Conservation (phyloP, 1,284 basidiomycete species). For the Mycosarcoma maydis region DNA sequence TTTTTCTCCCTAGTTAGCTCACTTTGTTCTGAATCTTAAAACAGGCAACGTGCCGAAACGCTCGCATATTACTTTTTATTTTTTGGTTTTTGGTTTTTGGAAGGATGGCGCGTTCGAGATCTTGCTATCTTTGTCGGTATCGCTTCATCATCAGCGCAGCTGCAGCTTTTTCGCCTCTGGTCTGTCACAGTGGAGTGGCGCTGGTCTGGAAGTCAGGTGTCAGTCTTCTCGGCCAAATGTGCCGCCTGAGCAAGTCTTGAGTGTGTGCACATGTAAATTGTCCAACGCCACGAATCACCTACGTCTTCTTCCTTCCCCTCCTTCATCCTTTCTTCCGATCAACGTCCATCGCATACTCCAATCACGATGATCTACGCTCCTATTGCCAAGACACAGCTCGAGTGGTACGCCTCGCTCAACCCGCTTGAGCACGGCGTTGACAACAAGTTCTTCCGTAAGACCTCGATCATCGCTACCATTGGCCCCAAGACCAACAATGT, state of each 20-base stretch:
- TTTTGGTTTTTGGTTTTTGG: constrained; percentile 10
- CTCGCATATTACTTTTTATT: constrained; percentile 7
- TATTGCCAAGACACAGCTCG: constrained; percentile 63
- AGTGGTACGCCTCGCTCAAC: constrained; percentile 66
- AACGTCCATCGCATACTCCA: constrained; percentile 4
- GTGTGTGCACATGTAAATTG: constrained; percentile 4
- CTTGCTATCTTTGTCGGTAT: constrained; percentile 26
- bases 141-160: constrained; percentile 11
- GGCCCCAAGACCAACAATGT: constrained; percentile 66
- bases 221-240: too few species aligned
- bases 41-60: too few species aligned
- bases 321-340: constrained; percentile 4
- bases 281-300: constrained; percentile 1
- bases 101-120: constrained; percentile 24
- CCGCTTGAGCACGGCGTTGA: constrained; percentile 63
- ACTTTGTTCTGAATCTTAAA: constrained; percentile 6
- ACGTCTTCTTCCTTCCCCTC: constrained; percentile 2
- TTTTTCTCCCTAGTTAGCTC: constrained; percentile 1
- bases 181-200: too few species aligned
- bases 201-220: not conserved
- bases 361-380: constrained; percentile 56
- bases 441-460: constrained; percentile 66
- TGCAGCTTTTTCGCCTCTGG: too few species aligned
- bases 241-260: not conserved
- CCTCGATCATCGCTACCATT: constrained; percentile 66